Percentiles rank a stretch among this genome's conserved stretches.
Conservation (phyloP, 768 basidiomycete genomes). For the Auriculariales sp. region DNA sequence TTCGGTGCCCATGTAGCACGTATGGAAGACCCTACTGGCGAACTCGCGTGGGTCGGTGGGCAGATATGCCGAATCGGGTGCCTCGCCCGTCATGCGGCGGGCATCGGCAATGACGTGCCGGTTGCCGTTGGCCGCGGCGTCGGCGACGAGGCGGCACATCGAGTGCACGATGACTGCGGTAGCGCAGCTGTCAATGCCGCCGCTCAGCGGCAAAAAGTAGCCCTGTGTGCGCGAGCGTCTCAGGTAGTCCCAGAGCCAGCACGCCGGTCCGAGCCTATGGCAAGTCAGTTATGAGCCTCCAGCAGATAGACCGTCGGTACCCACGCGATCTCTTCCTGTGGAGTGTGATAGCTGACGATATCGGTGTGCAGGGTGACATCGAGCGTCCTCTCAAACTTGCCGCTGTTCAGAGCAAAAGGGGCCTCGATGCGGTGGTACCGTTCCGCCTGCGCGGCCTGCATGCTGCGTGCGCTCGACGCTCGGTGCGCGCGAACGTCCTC, state of each 20-base stretch:
- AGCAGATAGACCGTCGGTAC: slow-evolving; percentile 18
- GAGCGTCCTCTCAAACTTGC: slow-evolving; percentile 38
- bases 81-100: slow-evolving; percentile 74
- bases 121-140: slow-evolving; percentile 55
- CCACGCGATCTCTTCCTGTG: slow-evolving; percentile 97
- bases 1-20: slow-evolving; percentile 98
- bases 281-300: not conserved
- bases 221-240: slow-evolving; percentile 86
- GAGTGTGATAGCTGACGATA: slow-evolving; percentile 60
- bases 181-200: slow-evolving; percentile 95
- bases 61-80: slow-evolving; percentile 64
- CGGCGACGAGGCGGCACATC: slow-evolving; percentile 85
- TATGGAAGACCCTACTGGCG: slow-evolving; percentile 78
- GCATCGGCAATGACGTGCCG: slow-evolving; percentile 84
- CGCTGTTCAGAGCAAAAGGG: slow-evolving; percentile 62
- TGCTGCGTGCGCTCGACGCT: slow-evolving; percentile 66
- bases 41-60: slow-evolving; percentile 85
- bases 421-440: slow-evolving; percentile 74
- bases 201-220: slow-evolving; percentile 89
- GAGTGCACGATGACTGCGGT: slow-evolving; percentile 92
- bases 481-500: slow-evolving; percentile 90
- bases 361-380: slow-evolving; percentile 37
- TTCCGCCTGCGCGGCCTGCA: slow-evolving; percentile 71
- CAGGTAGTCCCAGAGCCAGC: slow-evolving; percentile 99
- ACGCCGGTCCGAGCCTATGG: slow-evolving; percentile 81